Evolutionary conservation across 179 eudicot species (phyloP).

Genomic region (Silene coronaria): DNA sequence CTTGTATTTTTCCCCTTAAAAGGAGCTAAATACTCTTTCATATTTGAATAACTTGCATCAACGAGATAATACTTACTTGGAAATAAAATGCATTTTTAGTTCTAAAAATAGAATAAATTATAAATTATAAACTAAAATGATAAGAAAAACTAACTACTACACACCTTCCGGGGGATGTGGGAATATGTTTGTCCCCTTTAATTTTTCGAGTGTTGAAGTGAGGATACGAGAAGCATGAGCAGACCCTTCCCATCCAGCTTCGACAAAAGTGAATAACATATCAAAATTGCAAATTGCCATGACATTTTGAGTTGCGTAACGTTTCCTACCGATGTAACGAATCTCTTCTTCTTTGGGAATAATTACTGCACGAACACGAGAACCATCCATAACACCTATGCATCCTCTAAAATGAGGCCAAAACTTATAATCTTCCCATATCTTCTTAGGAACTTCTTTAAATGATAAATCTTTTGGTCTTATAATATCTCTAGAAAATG

Average conservation of each 20-base stretch:
- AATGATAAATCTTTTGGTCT: background rate
- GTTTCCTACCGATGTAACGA: background rate
- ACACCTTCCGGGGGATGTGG: background rate
- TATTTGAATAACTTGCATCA: background rate
- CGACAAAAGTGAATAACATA: background rate
- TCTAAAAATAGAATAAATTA: too few relatives aligned
- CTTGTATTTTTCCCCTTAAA: background rate
- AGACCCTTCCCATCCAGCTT: background rate
- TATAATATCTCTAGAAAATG: background rate
- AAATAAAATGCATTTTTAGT: background rate
- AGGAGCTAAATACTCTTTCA: background rate
- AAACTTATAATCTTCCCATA: background rate
- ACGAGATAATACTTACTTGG: background rate
- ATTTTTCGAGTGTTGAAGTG: background rate
- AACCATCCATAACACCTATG: slow-evolving; percentile 1
- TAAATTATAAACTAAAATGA: too few relatives aligned
- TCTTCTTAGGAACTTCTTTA: background rate
- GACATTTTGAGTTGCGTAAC: background rate
- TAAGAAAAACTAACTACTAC: too few relatives aligned
- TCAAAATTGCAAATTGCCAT: background rate
- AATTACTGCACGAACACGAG: slow-evolving; percentile 1
- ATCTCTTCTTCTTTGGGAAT: background rate
- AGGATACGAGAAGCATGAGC: background rate
- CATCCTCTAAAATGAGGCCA: slow-evolving; percentile 7
- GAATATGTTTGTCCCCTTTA: background rate